Percentiles rank a stretch among this genome's conserved stretches.
Conservation (phyloP, 495 filamentous ascomycete genomes). For the Penicillium goetzii region DNA sequence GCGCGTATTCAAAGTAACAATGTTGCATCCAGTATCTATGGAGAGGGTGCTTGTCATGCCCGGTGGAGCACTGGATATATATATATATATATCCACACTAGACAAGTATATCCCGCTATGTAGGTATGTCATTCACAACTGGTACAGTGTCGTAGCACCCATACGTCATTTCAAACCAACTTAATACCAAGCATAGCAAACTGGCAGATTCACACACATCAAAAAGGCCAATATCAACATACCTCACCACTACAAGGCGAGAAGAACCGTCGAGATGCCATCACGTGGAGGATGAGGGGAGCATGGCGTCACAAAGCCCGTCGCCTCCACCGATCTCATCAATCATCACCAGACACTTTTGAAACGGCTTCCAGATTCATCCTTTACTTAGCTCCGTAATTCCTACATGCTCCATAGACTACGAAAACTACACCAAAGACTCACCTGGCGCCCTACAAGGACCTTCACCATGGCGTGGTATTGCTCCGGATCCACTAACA, state of each 20-base stretch:
- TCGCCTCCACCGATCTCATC: not conserved
- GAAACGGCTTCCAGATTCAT: not conserved
- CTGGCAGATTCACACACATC: not conserved
- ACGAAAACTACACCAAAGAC: not conserved
- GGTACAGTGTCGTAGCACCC: too few relatives aligned
- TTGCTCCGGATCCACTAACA: slow-evolving; percentile 77
- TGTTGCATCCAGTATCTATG: too few relatives aligned
- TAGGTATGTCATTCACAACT: too few relatives aligned
- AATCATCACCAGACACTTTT: not conserved
- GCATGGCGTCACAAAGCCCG: slow-evolving; percentile 28
- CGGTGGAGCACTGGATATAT: too few relatives aligned
- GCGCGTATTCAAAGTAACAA: too few relatives aligned
- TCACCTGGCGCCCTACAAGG: slow-evolving; percentile 24
- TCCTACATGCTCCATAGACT: slow-evolving; percentile 14
- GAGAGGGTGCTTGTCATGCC: too few relatives aligned
- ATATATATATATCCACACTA: too few relatives aligned
- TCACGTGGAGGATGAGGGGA: slow-evolving; percentile 25
- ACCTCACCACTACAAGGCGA: not conserved
- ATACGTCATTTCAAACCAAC: too few relatives aligned
- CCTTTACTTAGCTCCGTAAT: not conserved
- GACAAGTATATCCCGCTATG: too few relatives aligned
- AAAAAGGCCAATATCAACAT: not conserved
- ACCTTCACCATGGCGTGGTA: slow-evolving; percentile 82
- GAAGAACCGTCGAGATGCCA: not conserved
- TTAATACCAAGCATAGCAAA: too few relatives aligned